phyloP scores from a whole-genome alignment of 108 stramenopile genomes.

The Aurantiochytrium sp. region DNA sequence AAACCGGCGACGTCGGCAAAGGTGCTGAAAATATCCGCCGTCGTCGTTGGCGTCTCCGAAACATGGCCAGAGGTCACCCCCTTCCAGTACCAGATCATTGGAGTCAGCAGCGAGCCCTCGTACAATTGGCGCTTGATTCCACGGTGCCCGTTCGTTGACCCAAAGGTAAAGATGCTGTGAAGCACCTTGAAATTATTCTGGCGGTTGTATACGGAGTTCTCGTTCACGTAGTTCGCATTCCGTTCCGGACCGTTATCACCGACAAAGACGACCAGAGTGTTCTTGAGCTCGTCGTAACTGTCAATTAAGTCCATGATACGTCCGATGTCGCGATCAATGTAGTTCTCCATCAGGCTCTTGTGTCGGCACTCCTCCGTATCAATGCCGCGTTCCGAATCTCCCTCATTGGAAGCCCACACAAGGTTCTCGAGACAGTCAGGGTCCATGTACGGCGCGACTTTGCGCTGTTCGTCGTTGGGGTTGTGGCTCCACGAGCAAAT shows the following conservation, averaged over 20 bases:
- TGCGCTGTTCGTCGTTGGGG: neutral
- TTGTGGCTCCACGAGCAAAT: neutral
- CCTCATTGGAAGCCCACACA: neutral
- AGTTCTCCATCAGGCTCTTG: neutral
- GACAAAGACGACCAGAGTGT: constrained; percentile 48
- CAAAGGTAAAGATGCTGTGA: neutral
- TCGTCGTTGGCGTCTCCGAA: neutral
- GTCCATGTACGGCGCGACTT: neutral
- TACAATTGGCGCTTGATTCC: neutral
- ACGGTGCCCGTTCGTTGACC: neutral
- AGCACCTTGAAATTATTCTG: neutral
- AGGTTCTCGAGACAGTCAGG: neutral
- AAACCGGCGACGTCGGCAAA: neutral
- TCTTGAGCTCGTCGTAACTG: constrained; percentile 25
- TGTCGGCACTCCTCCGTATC: neutral
- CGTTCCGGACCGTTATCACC: constrained; percentile 51
- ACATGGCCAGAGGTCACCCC: neutral
- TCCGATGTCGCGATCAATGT: constrained; percentile 31
- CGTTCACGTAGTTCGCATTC: neutral
- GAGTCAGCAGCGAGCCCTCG: neutral
- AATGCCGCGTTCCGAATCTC: neutral
- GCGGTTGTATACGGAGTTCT: neutral
- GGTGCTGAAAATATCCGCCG: neutral
- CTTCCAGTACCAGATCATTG: neutral
- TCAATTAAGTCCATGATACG: constrained; percentile 32